phyloP scores from a whole-genome alignment of 768 basidiomycete species.

The Coprinopsis sp. region DNA sequence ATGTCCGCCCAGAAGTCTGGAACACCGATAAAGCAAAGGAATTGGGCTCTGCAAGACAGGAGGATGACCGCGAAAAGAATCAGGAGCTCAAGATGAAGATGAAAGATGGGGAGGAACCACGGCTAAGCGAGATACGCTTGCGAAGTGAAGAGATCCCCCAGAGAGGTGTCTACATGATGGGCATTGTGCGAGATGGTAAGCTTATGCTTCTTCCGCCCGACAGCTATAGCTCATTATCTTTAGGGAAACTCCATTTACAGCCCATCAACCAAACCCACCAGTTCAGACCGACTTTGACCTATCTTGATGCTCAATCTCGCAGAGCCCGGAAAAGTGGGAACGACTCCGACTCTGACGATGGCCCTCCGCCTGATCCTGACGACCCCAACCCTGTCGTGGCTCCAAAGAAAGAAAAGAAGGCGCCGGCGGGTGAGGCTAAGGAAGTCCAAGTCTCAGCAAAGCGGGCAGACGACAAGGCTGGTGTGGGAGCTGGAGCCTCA shows the following conservation, averaged over 20 bases:
- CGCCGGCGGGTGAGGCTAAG: conserved; percentile 52
- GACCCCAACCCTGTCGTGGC: conserved; percentile 47
- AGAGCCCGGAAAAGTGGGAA: conserved; percentile 53
- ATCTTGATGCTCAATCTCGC: conserved; percentile 68
- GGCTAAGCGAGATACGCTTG: conserved; percentile 65
- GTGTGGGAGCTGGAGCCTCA: conserved; percentile 51
- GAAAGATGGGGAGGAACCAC: conserved; percentile 50
- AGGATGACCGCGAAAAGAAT: conserved; percentile 78
- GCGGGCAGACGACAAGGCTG: conserved; percentile 60
- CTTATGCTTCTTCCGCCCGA: neutral
- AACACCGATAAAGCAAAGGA: conserved; percentile 65
- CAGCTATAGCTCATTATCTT: conserved; percentile 11
- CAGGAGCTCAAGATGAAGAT: conserved; percentile 46
- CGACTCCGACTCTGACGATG: conserved; percentile 75
- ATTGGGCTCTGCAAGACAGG: conserved; percentile 58
- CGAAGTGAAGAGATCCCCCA: conserved; percentile 68
- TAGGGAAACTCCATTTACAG: conserved; percentile 73
- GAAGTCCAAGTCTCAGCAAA: conserved; percentile 77
- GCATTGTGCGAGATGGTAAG: conserved; percentile 68
- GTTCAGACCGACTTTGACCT: conserved; percentile 76
- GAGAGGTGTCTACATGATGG: conserved; percentile 68
- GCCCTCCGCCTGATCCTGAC: conserved; percentile 76
- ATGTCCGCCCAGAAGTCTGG: conserved; percentile 77
- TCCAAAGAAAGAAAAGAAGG: conserved; percentile 58
- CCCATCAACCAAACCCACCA: conserved; percentile 78